Base-by-base conservation (phyloP, 306 rosid species). In the Trifolium repens region DNA sequence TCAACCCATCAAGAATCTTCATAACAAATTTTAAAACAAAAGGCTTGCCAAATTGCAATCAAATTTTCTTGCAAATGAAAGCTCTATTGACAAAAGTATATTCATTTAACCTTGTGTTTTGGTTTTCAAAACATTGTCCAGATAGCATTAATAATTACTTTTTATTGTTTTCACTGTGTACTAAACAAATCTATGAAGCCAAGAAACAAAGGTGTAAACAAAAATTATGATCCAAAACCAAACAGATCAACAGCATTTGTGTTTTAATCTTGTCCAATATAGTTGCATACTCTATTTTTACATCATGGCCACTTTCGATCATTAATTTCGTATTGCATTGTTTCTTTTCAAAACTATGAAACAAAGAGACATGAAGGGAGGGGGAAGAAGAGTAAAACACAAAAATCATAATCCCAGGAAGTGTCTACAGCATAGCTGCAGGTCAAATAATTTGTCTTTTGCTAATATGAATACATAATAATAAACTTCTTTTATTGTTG, bases 401-500 rank as follows among this genome's bases (percentile, higher is more conserved):
- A 77, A 39, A 26, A 72, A 78, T 35, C 74, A 71, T 40, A 37
- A 67, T 71, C 73, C 70, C 81, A 71, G 34, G 19, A 54, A 35
- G 73, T 73, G 62, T 71, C 77, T 37, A 79, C 50, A 81, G 42
- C 39, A 26, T 49, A 65, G 65, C 65, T 58, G 76, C 66, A 79
- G 49, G 75, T 64, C 66, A 82, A 68, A 75, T 78, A 46, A 65
- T 34, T 30, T 35, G 85, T 85, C 82, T 78, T 67, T n/a, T 46
- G 68, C 71, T 72, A 72, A 73, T 61, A 75, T 59, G 82, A 79
- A 79, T 78, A 79, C 86, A 82, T 26, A 47, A 71, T 69, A 37
- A 78, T 69, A 67, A 74, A 37, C 63, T 50, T 54, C 40, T 57
- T 79, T 85, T 82, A 88, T 84, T 89, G 71, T 76, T 71, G 70